These are phyloP conservation scores for Nakazawaea wickerhamii DNA, from an alignment of 805 yeast genomes.

Conservation along the genomic window DNA sequence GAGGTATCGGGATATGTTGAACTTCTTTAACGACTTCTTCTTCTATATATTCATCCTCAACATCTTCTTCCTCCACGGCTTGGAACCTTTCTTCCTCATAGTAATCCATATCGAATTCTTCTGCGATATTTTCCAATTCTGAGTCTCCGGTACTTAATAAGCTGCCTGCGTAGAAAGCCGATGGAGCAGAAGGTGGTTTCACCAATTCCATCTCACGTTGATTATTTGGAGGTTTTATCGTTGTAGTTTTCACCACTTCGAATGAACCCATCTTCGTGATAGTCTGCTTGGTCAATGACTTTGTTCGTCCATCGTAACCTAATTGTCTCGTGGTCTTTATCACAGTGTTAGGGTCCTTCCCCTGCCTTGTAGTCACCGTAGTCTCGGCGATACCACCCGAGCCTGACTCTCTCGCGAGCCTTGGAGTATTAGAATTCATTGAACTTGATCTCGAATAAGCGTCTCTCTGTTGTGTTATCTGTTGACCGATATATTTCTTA, in stretches of 20 bases:
- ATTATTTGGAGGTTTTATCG: conserved; percentile 28
- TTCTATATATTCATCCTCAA: not conserved
- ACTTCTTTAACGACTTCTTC: conserved; percentile 4
- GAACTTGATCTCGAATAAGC: conserved; percentile 3
- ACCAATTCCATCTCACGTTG: conserved; percentile 3
- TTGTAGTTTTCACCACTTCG: conserved; percentile 44
- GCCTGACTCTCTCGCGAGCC: not conserved
- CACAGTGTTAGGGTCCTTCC: conserved; percentile 22
- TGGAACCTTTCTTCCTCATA: conserved; percentile 8
- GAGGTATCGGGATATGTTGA: not conserved
- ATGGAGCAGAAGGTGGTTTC: conserved; percentile 25
- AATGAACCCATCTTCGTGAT: conserved; percentile 43
- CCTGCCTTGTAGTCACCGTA: conserved; percentile 14
- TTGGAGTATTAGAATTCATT: conserved; percentile 1
- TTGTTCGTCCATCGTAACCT: conserved; percentile 47
- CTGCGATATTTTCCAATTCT: conserved; percentile 26
- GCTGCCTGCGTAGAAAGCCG: conserved; percentile 25
- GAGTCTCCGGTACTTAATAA: conserved; percentile 18
- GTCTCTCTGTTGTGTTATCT: not conserved
- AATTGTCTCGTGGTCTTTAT: conserved; percentile 46
- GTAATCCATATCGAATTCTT: conserved; percentile 21
- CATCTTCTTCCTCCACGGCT: conserved; percentile 10
- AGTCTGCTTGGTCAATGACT: conserved; percentile 49
- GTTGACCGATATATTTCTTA: not conserved
- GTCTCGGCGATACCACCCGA: conserved; percentile 19